Evolutionary conservation across 2,329 filamentous ascomycete genomes (phyloP), one percentile per base, ranked within the genome.

Genomic region (Lachnellula arida): DNA sequence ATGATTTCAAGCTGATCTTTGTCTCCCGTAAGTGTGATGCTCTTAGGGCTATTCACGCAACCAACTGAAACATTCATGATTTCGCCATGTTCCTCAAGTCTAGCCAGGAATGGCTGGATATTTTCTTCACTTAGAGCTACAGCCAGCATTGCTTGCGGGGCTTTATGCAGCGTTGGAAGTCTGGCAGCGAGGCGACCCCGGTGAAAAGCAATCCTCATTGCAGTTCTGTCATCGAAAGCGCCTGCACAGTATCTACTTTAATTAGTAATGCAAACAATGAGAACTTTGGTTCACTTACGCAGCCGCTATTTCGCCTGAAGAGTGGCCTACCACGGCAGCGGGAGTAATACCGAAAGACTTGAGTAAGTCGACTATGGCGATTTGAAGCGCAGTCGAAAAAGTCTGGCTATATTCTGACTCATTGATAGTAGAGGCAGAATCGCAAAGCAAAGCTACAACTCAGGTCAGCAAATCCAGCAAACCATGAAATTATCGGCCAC

Each of bases 101-200:
- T 34, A 2, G 40, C 22, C 7, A 48, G 28, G 8, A 19, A 53
- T 11, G 17, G 25, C 2, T 54, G 32, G 2, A 49, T 57, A 6
- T 5, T 68, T 53, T 15, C 59, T 61, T 2, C 65, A 64, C 40
- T 37, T 2, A 60, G 39, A 46, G 62, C 80, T 1, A 81, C 77
- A 1, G 80, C 80, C 62, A 81, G 72, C 81, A 83, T 84, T 12
- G 74, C 68, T 0, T 80, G 80, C 22, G 55, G n/a, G 28, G 34
- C 40, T 52, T 40, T 12, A 32, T 32, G 28, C 28, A 32, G 28
- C 8, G 25, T 22, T 28, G 56, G 28, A 5, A 19, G 69, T 17
- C 54, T 46, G 19, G 34, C 53, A 9, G 49, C 32, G 11, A 55
- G 11, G 58, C 60, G 15, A 8, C 61, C 63, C n/a, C 63, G 19